Percentiles rank a stretch among this genome's conserved stretches.
Conservation (phyloP, 2,329 filamentous ascomycete species). For the Didymella exigua region DNA sequence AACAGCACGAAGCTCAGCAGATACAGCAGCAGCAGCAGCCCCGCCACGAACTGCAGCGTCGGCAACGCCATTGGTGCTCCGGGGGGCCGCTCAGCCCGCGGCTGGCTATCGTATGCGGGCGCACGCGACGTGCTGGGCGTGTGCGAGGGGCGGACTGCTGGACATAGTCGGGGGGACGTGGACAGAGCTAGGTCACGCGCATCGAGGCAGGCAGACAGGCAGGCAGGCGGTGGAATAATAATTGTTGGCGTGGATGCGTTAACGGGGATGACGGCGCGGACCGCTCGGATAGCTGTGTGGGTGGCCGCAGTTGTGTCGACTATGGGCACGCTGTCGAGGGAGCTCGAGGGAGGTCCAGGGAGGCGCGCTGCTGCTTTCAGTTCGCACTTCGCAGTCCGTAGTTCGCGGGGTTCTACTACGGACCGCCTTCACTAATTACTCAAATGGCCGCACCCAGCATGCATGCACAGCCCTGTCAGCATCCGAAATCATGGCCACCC, state of each 20-base stretch:
- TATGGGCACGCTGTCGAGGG: too few relatives aligned
- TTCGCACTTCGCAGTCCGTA: too few relatives aligned
- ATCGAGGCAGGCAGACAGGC: too few relatives aligned
- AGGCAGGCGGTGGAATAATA: conserved; percentile 10
- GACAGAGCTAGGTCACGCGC: conserved; percentile 24
- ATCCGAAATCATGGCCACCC: not conserved
- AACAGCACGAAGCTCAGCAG: conserved; percentile 92
- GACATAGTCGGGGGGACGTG: conserved; percentile 38
- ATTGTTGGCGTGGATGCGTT: not conserved
- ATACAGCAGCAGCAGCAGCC: conserved; percentile 83
- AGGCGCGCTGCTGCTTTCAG: not conserved
- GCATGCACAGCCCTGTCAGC: conserved; percentile 10
- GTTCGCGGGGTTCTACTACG: conserved; percentile 13
- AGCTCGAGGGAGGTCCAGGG: not conserved
- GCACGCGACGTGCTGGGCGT: conserved; percentile 38
- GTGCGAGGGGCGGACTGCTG: conserved; percentile 25
- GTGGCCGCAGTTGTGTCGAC: not conserved
- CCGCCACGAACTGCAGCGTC: conserved; percentile 74
- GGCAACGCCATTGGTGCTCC: conserved; percentile 52
- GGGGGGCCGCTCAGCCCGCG: conserved; percentile 25
- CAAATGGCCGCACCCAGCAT: not conserved
- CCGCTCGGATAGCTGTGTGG: conserved; percentile 4
- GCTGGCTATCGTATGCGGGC: conserved; percentile 22
- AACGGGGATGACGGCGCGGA: conserved; percentile 16
- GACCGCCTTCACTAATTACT: conserved; percentile 5